phyloP scores from a whole-genome alignment of 1,284 basidiomycete species.

The Papiliotrema flavescens region DNA sequence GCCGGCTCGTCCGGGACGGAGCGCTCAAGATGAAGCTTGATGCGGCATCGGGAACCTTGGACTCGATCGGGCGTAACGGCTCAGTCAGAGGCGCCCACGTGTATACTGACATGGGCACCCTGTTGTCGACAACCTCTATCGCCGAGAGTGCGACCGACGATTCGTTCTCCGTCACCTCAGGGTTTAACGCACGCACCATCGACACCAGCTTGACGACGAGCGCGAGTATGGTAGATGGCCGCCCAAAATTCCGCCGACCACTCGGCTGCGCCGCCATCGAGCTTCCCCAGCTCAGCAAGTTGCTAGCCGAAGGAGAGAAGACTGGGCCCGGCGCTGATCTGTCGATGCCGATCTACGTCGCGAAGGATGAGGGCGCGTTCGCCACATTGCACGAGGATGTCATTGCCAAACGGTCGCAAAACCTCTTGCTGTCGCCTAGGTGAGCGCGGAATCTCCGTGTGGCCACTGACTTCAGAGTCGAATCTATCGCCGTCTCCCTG shows the following conservation, averaged over 20 bases:
- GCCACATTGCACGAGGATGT: slow-evolving; percentile 94
- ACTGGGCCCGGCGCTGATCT: slow-evolving; percentile 59
- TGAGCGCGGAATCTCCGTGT: slow-evolving; percentile 43
- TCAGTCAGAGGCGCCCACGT: slow-evolving; percentile 11
- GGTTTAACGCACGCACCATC: slow-evolving; percentile 31
- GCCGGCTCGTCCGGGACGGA: slow-evolving; percentile 84
- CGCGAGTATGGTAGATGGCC: slow-evolving; percentile 14
- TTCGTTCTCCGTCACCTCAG: slow-evolving; percentile 42
- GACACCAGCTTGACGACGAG: slow-evolving; percentile 20
- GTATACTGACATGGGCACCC: slow-evolving; percentile 2
- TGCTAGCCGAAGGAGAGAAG: slow-evolving; percentile 52
- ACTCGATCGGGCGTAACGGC: neutral
- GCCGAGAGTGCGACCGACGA: slow-evolving; percentile 40
- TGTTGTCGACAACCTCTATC: slow-evolving; percentile 20
- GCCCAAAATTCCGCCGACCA: slow-evolving; percentile 66
- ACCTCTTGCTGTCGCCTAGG: slow-evolving; percentile 81
- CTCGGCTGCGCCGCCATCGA: slow-evolving; percentile 93
- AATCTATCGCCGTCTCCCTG: slow-evolving; percentile 81
- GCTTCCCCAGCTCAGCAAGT: slow-evolving; percentile 67
- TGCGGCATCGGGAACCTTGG: neutral
- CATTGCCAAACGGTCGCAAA: slow-evolving; percentile 71
- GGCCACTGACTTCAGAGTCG: slow-evolving; percentile 58
- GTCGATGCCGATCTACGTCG: slow-evolving; percentile 83
- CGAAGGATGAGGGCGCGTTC: slow-evolving; percentile 78
- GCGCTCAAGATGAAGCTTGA: slow-evolving; percentile 63